phyloP scores from a whole-genome alignment of 2,329 filamentous ascomycete genomes.

The Lachnum nothofagi region DNA sequence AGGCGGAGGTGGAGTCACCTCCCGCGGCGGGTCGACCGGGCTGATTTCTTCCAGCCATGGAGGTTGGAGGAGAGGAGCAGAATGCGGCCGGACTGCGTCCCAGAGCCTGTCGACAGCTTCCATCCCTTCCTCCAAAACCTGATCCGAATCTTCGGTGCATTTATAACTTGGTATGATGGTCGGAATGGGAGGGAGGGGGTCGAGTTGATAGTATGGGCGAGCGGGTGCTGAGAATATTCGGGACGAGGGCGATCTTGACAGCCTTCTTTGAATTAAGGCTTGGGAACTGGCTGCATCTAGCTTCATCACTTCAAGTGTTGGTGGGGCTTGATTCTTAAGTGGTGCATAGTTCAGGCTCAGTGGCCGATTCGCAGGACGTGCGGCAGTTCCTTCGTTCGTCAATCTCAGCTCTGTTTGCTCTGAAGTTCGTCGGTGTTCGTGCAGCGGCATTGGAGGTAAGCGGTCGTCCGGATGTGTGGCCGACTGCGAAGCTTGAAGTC shows the following conservation, averaged over 20 bases:
- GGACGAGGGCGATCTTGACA: constrained; percentile 72
- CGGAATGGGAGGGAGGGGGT: constrained; percentile 7
- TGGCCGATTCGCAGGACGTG: background rate
- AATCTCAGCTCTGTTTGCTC: background rate
- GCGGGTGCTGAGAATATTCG: constrained; percentile 8
- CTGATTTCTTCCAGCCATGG: constrained; percentile 4
- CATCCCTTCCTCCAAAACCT: constrained; percentile 15
- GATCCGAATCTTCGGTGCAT: constrained; percentile 5
- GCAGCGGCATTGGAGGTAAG: constrained; percentile 17
- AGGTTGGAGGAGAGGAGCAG: constrained; percentile 15
- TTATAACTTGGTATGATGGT: constrained; percentile 13
- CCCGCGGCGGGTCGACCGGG: background rate
- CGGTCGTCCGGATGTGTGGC: constrained; percentile 13
- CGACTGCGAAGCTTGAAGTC: constrained; percentile 1
- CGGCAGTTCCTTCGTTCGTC: constrained; percentile 6
- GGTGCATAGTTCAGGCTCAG: background rate
- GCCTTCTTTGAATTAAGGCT: constrained; percentile 49
- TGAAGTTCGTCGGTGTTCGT: constrained; percentile 1
- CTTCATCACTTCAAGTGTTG: too few relatives aligned
- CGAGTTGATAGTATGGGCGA: constrained; percentile 12
- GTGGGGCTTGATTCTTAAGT: too few relatives aligned
- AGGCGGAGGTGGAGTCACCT: background rate
- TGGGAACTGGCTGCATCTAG: constrained; percentile 6
- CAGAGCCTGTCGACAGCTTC: constrained; percentile 7
- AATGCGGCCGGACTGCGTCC: constrained; percentile 9